A percentile compares a stretch with the other conserved stretches of the same genome.
These are phyloP conservation scores for Cryptosporidium bovis DNA, from an alignment of 169 alveolate species.

Conservation along the genomic window DNA sequence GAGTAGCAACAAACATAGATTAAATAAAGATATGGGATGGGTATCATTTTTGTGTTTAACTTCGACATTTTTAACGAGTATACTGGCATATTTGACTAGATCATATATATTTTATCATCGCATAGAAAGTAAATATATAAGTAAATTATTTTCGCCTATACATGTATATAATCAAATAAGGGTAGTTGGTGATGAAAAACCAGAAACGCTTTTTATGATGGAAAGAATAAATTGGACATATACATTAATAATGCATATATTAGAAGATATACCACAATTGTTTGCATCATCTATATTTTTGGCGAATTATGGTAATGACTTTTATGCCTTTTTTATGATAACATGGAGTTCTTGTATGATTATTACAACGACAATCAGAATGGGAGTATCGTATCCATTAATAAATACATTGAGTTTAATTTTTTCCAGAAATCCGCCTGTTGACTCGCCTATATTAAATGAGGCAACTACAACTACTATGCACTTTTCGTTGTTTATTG, in stretches of 20 bases:
- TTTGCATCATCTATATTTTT: conserved; percentile 62
- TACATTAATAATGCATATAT: conserved; percentile 61
- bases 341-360: conserved; percentile 75
- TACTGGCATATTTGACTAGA: conserved; percentile 40
- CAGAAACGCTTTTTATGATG: conserved; percentile 43
- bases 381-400: conserved; percentile 59
- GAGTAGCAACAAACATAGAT: conserved; percentile 23
- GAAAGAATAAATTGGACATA: conserved; percentile 68
- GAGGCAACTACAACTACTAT: conserved; percentile 65
- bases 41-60: conserved; percentile 53
- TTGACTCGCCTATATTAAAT: conserved; percentile 45
- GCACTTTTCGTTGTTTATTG: conserved; percentile 58
- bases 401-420: conserved; percentile 52
- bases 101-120: conserved; percentile 57
- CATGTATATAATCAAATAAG: conserved; percentile 51
- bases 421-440: conserved; percentile 67
- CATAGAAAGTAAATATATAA: conserved; percentile 10
- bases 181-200: conserved; percentile 38
- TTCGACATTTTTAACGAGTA: conserved; percentile 37
- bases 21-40: conserved; percentile 70
- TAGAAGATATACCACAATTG: conserved; percentile 63
- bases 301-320: conserved; percentile 60
- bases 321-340: conserved; percentile 65
- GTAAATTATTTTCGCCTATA: conserved; percentile 36
- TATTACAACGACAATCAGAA: conserved; percentile 43